Evolutionary conservation across 495 filamentous ascomycete genomes (phyloP), one percentile per base, ranked within the genome.

Genomic region (Durotheca rogersii): DNA sequence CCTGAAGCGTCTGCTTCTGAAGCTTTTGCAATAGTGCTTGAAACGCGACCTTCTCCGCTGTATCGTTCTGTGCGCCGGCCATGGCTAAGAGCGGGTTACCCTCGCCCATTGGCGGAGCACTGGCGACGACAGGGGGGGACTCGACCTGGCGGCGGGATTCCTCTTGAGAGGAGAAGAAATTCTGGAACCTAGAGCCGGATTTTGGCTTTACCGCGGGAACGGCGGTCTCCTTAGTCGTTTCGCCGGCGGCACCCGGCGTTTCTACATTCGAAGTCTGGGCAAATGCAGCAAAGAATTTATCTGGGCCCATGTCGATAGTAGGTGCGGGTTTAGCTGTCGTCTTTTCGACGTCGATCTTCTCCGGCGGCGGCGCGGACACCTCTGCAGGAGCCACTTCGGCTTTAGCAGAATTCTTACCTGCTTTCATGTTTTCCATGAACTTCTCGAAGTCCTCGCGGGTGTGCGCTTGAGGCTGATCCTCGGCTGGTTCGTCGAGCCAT

Each of bases 401-500:
- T 66, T 64, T 62, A 62, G 56, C 56, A 41, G 60, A 69, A 47
- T 62, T 73, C 68, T 66, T 69, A 40, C 66, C 70, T 19, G 84
- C 83, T 66, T 92, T 95, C 91, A 95, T 94, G 39, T 72, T 75
- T 56, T 93, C 88, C 71, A 96, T 96, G 82, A 94, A 98, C 50
- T 85, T 86, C 68, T 96, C 86, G 66, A 98, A 97, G 45, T 97
- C 90, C 60, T 94, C 90, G 61, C 87, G 85, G 7, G 87, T 95
- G 62, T 87, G 88, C 12, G 76, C 82, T 46, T 82, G 81, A 34
- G 76, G 65, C 52, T 84, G 84, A 39, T 85, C 80, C 38, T 86
- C 87, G 30, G 81, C 81, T 25, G 83, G 84, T 46, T 87, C 82
- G 64, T 93, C 89, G 68, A 92, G 70, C 88, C 87, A 91, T 64